These are phyloP conservation scores for Aspergillus jensenii DNA, from an alignment of 2,329 filamentous ascomycete genomes.

Conservation along the genomic window DNA sequence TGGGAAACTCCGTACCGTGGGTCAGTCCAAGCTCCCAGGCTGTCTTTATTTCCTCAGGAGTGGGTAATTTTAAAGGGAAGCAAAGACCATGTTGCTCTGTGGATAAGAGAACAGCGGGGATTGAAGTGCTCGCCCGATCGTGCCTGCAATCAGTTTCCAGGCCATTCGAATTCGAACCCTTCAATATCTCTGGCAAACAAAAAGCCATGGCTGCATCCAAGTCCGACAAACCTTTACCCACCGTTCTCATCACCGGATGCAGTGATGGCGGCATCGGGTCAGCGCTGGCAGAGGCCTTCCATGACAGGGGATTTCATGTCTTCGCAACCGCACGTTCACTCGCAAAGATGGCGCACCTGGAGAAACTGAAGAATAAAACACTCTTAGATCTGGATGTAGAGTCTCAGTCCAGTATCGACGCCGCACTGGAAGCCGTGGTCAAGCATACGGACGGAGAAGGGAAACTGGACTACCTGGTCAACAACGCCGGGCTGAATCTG, in stretches of 20 bases:
- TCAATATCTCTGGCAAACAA: too few species aligned
- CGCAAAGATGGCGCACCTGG: constrained; percentile 31
- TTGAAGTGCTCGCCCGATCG: too few species aligned
- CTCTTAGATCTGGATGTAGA: constrained; percentile 35
- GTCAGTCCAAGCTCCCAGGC: too few species aligned
- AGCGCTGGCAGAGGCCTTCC: constrained; percentile 38
- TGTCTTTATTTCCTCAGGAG: too few species aligned
- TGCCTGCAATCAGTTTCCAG: too few species aligned
- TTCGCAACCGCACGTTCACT: constrained; percentile 39
- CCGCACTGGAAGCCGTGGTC: constrained; percentile 25
- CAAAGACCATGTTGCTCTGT: too few species aligned
- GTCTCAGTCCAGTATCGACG: constrained; percentile 28
- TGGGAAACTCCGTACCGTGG: too few species aligned
- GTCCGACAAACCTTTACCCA: background rate
- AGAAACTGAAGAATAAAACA: constrained; percentile 22
- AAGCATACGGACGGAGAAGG: constrained; percentile 27
- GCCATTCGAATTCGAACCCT: too few species aligned
- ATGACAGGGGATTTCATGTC: constrained; percentile 35
- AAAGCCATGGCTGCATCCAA: too few species aligned
- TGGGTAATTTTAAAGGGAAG: too few species aligned
- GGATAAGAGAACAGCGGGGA: too few species aligned
- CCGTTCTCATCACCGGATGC: constrained; percentile 42
- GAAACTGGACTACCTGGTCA: constrained; percentile 41
- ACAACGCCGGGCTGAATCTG: constrained; percentile 45
- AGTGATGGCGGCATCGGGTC: constrained; percentile 41